Evolutionary conservation across 148 eudicot species (phyloP), one percentile per base, ranked within the genome.

Genomic region (Amaranthus palmeri): DNA sequence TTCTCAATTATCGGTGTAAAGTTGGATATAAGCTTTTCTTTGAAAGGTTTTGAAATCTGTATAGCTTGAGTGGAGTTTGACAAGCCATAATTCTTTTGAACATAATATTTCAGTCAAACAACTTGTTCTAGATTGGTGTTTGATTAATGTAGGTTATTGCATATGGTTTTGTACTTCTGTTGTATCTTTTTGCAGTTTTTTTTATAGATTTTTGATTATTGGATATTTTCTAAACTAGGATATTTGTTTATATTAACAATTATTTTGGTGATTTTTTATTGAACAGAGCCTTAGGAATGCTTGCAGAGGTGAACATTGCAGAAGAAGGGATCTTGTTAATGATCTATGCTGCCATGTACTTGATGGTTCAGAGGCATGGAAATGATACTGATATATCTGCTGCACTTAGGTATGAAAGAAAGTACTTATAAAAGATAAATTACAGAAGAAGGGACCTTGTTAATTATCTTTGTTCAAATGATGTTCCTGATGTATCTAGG

Each of bases 321-420:
- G 92, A 91, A 86, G 98, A 93, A 85, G 98, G 96, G 68, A 83
- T 93, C 62, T 77, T 85, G 84, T 86, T 88, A 81, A 72, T 93
- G 82, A 80, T 89, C 62, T 83, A 91, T 82, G 93, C 90, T 74
- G 93, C 87, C 72, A 85, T 83, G 76, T 85, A 87, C 78, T 73
- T 90, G 81, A 88, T 89, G 80, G 81, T 84, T 68, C 69, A 71
- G 70, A 87, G 73, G 79, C 77, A 74, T 85, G 85, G 87, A 66
- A 89, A 74, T 74, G 98, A 91, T 79, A 85, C 72, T 15, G 96
- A 87, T 69, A 81, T 89, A 57, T 87, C 98, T 83, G 85, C 90
- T 76, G 91, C 97, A 61, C 72, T 82, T 61, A 91, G 97, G 98
- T 93, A 85, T 72, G 72, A 52, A 42, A 61, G 67, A 48, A 13